Conservation (phyloP, 345 rosid species). For the Eutrema heterophyllum region DNA sequence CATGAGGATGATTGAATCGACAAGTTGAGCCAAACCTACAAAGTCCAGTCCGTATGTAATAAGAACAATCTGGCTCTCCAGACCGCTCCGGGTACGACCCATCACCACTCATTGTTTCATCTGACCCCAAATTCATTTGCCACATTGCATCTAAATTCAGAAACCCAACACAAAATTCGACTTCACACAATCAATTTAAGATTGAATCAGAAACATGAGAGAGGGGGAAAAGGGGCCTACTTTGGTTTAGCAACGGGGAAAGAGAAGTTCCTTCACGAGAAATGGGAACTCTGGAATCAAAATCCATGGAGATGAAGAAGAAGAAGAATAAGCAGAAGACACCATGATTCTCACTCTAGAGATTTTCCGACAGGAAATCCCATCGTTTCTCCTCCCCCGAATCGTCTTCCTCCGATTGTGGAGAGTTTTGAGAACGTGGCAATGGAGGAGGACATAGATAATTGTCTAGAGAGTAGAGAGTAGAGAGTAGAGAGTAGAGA, state of each 20-base stretch:
- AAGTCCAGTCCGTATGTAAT: slow-evolving; percentile 95
- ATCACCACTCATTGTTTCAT: slow-evolving; percentile 60
- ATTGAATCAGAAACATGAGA: not conserved
- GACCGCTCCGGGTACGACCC: slow-evolving; percentile 70
- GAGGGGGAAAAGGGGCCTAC: slow-evolving; percentile 26
- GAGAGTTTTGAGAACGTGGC: not conserved
- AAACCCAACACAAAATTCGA: not conserved
- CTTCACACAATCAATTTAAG: not conserved
- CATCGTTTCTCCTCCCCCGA: not conserved
- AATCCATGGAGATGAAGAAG: slow-evolving; percentile 51
- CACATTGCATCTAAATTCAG: slow-evolving; percentile 71
- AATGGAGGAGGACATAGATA: slow-evolving; percentile 7
- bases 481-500: slow-evolving; percentile 14
- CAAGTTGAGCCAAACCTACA: slow-evolving; percentile 73
- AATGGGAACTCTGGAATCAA: slow-evolving; percentile 71
- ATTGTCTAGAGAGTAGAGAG: slow-evolving; percentile 18
- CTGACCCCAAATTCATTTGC: slow-evolving; percentile 71
- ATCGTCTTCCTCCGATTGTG: not conserved
- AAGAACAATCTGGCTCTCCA: slow-evolving; percentile 95
- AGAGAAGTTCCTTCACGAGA: slow-evolving; percentile 38
- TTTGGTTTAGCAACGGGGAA: slow-evolving; percentile 57
- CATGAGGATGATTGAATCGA: slow-evolving; percentile 61
- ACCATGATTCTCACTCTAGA: slow-evolving; percentile 39
- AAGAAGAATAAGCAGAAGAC: slow-evolving; percentile 25
- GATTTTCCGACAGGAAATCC: not conserved